A percentile compares a stretch with the other conserved stretches of the same genome.
These are phyloP conservation scores for Cladosporium velox DNA, from an alignment of 2,329 filamentous ascomycete species.

Conservation along the genomic window DNA sequence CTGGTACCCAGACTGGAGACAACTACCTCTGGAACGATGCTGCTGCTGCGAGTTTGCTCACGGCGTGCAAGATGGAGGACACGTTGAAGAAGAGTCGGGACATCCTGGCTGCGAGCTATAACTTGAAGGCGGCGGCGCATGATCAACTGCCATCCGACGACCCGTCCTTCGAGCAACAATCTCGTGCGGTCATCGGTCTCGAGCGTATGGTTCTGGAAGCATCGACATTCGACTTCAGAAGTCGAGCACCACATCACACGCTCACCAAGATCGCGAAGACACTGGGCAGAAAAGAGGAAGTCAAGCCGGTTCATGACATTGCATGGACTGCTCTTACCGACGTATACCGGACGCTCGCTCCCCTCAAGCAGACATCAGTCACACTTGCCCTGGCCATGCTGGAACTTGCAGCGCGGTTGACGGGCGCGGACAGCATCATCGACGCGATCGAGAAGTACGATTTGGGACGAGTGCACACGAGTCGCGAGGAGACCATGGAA, in stretches of 20 bases:
- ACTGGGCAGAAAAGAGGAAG: constrained; percentile 51
- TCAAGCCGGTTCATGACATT: constrained; percentile 25
- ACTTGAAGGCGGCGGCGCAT: constrained; percentile 70
- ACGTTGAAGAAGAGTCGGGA: constrained; percentile 96
- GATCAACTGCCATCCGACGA: constrained; percentile 77
- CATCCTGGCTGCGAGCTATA: constrained; percentile 87
- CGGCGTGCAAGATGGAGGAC: constrained; percentile 96
- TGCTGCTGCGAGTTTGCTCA: constrained; percentile 82
- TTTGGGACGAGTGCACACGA: constrained; percentile 50
- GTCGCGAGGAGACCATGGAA: constrained; percentile 60
- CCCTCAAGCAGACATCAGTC: constrained; percentile 84
- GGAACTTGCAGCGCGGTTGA: constrained; percentile 74
- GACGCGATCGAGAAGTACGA: constrained; percentile 43
- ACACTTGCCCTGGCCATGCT: constrained; percentile 80
- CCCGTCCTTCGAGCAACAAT: constrained; percentile 75
- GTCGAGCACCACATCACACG: constrained; percentile 80
- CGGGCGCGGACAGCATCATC: constrained; percentile 26
- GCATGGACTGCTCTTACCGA: constrained; percentile 86
- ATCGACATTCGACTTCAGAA: constrained; percentile 90
- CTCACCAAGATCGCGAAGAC: constrained; percentile 68
- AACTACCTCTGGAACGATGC: constrained; percentile 85
- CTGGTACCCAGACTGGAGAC: constrained; percentile 51
- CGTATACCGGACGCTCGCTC: constrained; percentile 88
- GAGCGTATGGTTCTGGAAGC: constrained; percentile 92
- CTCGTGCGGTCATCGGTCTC: constrained; percentile 81